Evolutionary conservation across 2,329 filamentous ascomycete genomes (phyloP).

Genomic region (Fusarium lyarnte): DNA sequence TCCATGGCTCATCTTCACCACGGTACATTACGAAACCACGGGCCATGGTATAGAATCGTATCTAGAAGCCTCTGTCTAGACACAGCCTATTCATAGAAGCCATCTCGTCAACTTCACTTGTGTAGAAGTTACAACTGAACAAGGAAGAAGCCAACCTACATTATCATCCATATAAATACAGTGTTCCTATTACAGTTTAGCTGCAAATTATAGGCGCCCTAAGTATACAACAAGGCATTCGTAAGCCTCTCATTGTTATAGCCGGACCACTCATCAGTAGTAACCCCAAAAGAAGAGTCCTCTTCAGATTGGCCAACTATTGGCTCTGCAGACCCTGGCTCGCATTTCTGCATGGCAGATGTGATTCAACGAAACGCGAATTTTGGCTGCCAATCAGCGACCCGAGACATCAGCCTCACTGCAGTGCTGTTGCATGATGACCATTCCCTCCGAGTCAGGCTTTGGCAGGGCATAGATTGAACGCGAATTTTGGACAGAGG

Average conservation of each 20-base stretch:
- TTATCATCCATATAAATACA: too few relatives aligned
- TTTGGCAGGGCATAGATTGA: neutral
- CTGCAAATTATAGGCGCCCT: too few relatives aligned
- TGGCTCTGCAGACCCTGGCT: neutral
- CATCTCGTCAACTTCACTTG: accelerated
- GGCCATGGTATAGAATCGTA: neutral
- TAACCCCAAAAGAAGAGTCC: neutral
- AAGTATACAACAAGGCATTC: neutral
- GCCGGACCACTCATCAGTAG: too few relatives aligned
- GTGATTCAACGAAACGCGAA: accelerated
- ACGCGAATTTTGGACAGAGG: neutral
- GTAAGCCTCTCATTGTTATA: too few relatives aligned
- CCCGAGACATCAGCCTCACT: accelerated
- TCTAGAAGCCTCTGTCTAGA: accelerated
- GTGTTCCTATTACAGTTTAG: too few relatives aligned
- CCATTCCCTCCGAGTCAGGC: neutral
- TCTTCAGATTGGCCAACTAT: neutral
- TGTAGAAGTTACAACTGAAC: accelerated
- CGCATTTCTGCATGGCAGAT: accelerated
- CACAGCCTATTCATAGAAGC: neutral
- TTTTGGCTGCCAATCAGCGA: neutral
- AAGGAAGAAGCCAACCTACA: too few relatives aligned
- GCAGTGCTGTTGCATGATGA: neutral
- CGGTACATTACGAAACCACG: too few relatives aligned
- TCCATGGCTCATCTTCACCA: neutral